phyloP scores from a whole-genome alignment of 169 alveolate genomes.

The Cryptosporidium muris region DNA sequence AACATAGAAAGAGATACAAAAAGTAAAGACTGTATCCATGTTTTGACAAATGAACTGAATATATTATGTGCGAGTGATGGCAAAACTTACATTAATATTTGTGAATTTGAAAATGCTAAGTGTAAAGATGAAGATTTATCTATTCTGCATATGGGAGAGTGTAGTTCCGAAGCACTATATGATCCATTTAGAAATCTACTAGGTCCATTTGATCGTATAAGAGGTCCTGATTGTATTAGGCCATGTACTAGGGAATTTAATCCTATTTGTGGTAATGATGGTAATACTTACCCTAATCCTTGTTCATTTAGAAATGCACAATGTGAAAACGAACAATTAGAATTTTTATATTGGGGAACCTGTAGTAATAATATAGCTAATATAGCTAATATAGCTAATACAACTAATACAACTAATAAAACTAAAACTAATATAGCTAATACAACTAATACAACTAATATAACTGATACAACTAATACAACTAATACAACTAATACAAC shows the following conservation, averaged over 20 bases:
- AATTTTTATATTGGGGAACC: conserved; percentile 30
- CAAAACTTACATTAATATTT: conserved; percentile 3
- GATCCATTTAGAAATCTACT: not conserved
- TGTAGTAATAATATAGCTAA: not conserved
- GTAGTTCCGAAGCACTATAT: not conserved
- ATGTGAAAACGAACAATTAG: conserved; percentile 38
- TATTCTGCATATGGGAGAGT: conserved; percentile 34
- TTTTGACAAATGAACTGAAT: not conserved
- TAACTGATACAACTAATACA: no score
- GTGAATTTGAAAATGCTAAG: conserved; percentile 46
- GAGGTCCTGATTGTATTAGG: conserved; percentile 59
- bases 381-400: not conserved
- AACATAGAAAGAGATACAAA: conserved; percentile 12
- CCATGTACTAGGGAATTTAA: not conserved
- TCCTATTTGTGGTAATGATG: conserved; percentile 65
- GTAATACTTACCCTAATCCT: conserved; percentile 19
- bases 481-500: no score
- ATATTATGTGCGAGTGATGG: conserved; percentile 59
- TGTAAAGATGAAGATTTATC: conserved; percentile 22
- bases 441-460: no score
- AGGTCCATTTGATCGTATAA: conserved; percentile 56
- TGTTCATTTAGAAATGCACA: conserved; percentile 61
- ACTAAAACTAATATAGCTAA: not conserved
- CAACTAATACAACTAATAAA: not conserved
- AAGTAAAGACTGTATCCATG: not conserved